These are phyloP conservation scores for Coriolopsis trogii DNA, from an alignment of 1,284 basidiomycete species.

Conservation along the genomic window DNA sequence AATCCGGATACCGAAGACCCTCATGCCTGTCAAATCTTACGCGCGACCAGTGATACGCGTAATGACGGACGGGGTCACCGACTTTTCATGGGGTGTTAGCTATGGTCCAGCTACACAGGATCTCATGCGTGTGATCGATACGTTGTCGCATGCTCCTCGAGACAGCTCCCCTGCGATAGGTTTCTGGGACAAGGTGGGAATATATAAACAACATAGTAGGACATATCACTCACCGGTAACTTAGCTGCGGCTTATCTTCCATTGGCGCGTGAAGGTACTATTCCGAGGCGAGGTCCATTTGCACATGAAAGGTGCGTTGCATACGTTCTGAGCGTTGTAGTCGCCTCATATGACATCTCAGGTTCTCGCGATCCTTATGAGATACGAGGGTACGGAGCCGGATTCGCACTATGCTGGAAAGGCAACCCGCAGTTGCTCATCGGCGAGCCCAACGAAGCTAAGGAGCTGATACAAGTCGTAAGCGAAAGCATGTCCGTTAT, in stretches of 20 bases:
- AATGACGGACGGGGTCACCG: constrained; percentile 66
- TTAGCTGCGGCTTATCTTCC: constrained; percentile 85
- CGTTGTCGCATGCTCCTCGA: constrained; percentile 76
- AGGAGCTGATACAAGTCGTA: constrained; percentile 84
- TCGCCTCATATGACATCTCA: constrained; percentile 40
- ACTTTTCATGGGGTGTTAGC: constrained; percentile 90
- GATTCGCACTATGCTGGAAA: constrained; percentile 89
- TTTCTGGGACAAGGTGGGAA: constrained; percentile 93
- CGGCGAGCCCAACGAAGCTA: constrained; percentile 73
- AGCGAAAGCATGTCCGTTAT: constrained; percentile 83
- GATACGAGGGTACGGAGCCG: constrained; percentile 78
- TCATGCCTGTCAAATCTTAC: constrained; percentile 96
- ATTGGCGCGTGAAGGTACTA: constrained; percentile 78
- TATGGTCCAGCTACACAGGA: constrained; percentile 89
- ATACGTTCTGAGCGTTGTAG: constrained; percentile 5
- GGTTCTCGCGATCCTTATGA: constrained; percentile 87
- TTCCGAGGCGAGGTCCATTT: constrained; percentile 81
- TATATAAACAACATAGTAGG: too few species aligned
- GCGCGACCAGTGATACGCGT: constrained; percentile 78
- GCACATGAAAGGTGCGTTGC: constrained; percentile 77
- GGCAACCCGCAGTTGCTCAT: constrained; percentile 78
- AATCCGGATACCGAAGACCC: constrained; percentile 84
- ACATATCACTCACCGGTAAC: neutral
- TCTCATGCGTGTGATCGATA: constrained; percentile 84
- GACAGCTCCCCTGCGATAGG: constrained; percentile 90